Evolutionary conservation across 2,329 filamentous ascomycete species (phyloP), one percentile per base, ranked within the genome.

Genomic region (Claviceps sp.): DNA sequence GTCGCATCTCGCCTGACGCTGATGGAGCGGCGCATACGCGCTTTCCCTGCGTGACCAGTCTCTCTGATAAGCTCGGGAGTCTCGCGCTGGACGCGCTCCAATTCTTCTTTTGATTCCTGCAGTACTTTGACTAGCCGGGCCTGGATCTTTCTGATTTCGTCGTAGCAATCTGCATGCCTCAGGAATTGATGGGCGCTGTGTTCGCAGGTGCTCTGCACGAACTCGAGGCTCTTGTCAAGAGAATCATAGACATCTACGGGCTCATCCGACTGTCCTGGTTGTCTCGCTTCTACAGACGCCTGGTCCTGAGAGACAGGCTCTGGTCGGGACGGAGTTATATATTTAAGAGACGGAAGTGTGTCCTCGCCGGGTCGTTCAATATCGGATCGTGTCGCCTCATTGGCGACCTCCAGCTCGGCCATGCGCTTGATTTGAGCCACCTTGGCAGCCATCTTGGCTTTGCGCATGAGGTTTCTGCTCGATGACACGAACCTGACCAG

Each of bases 121-220:
- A 82, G 72, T 1, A 89, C 81, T 52, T 83, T 76, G 8, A 69
- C 68, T 44, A 94, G 77, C 16, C 81, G 79, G 53, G 75, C 72
- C 61, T 82, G 79, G 50, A 90, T 84, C 47, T 81, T 83, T 26
- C 74, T 72, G 41, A 95, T 76, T 65, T 95, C 88, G 18, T 80
- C 77, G n/a, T 73, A 77, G 67, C 90, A 95, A 61, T 93, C 85
- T 11, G 89, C 90, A 50, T 89, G 85, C 24, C 90, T 81, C n/a
- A 96, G 73, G 55, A 93, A 89, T 61, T 94, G 87, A 62, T 95
- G 89, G 0, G 90, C 90, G 2, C 86, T 90, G 51, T 83, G 82
- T 69, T 96, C 90, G 64, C 87, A 94, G 60, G 89, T 79, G 52
- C 77, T 77, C 65, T 95, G 89, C 5, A 88, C 85, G 56, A 80